Evolutionary conservation across 495 filamentous ascomycete species (phyloP).

Genomic region (Xylaria longipes): DNA sequence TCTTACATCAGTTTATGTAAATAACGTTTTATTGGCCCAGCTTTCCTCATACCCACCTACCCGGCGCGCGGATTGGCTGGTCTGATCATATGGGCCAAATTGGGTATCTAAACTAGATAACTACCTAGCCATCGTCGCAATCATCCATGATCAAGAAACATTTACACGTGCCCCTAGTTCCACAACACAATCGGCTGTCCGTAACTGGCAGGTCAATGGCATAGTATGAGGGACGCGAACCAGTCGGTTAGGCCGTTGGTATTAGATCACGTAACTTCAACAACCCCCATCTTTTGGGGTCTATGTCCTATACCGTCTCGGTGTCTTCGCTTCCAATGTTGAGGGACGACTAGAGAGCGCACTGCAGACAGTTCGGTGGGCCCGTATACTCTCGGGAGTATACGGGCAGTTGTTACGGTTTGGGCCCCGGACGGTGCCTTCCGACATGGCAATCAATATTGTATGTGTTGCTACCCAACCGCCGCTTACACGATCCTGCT

Average conservation of each 20-base stretch:
- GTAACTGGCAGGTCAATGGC: background rate
- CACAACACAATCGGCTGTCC: background rate
- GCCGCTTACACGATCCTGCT: no score
- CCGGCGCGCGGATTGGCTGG: no score
- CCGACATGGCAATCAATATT: background rate
- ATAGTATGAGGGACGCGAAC: background rate
- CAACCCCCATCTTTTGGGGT: background rate
- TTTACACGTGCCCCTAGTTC: background rate
- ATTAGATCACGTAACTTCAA: constrained; percentile 2
- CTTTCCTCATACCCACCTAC: no score
- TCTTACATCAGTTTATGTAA: no score
- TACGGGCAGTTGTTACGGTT: background rate
- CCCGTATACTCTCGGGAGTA: background rate
- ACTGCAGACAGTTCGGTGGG: background rate
- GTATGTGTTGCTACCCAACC: constrained; percentile 13
- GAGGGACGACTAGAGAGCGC: background rate
- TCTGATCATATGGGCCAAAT: no score
- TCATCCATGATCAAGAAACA: background rate
- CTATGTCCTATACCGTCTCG: background rate
- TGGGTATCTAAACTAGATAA: no score
- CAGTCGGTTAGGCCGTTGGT: background rate
- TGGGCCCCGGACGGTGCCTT: background rate
- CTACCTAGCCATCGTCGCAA: background rate
- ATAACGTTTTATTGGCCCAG: no score
- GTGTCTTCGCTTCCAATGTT: background rate